phyloP scores from a whole-genome alignment of 176 grass and related monocot species.

The Oryza meyeriana region DNA sequence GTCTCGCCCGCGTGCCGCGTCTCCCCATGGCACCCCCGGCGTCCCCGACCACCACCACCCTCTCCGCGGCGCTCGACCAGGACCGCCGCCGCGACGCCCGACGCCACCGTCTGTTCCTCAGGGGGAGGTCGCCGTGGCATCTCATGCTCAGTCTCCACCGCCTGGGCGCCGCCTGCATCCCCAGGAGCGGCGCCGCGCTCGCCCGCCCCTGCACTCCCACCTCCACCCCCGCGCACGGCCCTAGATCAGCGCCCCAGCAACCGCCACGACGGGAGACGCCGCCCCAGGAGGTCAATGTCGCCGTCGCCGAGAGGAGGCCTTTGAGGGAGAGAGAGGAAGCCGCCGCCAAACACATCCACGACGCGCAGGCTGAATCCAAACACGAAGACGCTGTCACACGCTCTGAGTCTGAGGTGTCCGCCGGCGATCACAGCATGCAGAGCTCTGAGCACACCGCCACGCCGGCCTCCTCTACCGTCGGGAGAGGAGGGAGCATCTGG shows the following conservation, averaged over 20 bases:
- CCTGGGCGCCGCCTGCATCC: slow-evolving; percentile 13
- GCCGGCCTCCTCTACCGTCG: background rate
- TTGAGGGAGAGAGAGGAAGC: slow-evolving; percentile 57
- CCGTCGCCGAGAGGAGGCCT: slow-evolving; percentile 37
- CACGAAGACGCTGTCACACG: background rate
- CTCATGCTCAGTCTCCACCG: slow-evolving; percentile 19
- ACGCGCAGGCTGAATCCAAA: slow-evolving; percentile 8
- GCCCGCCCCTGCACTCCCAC: background rate
- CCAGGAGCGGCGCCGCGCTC: background rate
- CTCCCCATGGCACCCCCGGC: background rate
- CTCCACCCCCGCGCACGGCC: no score
- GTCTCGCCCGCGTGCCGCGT: no score
- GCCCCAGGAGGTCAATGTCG: background rate
- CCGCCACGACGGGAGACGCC: background rate
- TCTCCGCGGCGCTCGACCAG: slow-evolving; percentile 22
- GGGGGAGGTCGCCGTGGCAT: background rate
- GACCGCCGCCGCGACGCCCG: slow-evolving; percentile 25
- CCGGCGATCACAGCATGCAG: background rate
- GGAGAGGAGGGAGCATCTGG: slow-evolving; percentile 14
- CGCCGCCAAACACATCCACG: background rate
- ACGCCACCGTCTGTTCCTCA: background rate
- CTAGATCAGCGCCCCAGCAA: background rate
- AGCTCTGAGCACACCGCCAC: background rate
- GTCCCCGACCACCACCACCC: slow-evolving; percentile 3
- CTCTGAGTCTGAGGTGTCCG: background rate